Base-by-base conservation (phyloP, 2,329 filamentous ascomycete genomes). In the Fusarium sp. region DNA sequence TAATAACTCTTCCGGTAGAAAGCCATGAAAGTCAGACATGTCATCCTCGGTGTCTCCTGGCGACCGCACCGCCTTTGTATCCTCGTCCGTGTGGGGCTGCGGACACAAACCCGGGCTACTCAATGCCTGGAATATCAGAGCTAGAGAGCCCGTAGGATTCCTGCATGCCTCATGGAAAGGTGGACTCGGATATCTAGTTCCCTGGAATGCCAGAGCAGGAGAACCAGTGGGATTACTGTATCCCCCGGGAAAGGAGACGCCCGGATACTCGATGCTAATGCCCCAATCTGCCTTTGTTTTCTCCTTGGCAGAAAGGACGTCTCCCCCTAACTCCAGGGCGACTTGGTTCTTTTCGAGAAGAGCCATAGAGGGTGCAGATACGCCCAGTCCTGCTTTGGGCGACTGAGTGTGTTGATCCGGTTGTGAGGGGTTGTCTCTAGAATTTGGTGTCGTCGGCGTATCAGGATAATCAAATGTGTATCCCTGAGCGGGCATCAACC, bases 1-100 rank as follows among this genome's bases (percentile, higher is more conserved):
- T 37, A 27, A 27, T 27, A 27, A 27, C 25, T 27, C 25, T 27
- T 27, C 25, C 25, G n/a, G n/a, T n/a, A n/a, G n/a, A n/a, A n/a
- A n/a, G n/a, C n/a, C n/a, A n/a, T n/a, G n/a, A n/a, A 5, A 5
- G 4, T 39, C 37, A 2, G 37, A 10, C 0, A 2, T 2, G 1
- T 2, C 8, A 39, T n/a, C 18, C 16, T 39, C 37, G 8, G 16
- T 8, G 4, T 18, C 37, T n/a, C 4, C 4, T 39, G 37, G 37
- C 37, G 2, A 10, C 10, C 18, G 2, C 8, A 39, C 4, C 4
- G 37, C 6, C 16, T 9, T 2, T 2, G 18, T 2, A 2, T n/a
- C 37, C 37, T 39, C 37, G 3, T 5, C 37, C 4, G 37, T 39
- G 9, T 5, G 1, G 37, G 9, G 4, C 37, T 5, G 8, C 8